Base-by-base conservation (phyloP, 1,139 yeast genomes). In the Petasospora fabianii region DNA sequence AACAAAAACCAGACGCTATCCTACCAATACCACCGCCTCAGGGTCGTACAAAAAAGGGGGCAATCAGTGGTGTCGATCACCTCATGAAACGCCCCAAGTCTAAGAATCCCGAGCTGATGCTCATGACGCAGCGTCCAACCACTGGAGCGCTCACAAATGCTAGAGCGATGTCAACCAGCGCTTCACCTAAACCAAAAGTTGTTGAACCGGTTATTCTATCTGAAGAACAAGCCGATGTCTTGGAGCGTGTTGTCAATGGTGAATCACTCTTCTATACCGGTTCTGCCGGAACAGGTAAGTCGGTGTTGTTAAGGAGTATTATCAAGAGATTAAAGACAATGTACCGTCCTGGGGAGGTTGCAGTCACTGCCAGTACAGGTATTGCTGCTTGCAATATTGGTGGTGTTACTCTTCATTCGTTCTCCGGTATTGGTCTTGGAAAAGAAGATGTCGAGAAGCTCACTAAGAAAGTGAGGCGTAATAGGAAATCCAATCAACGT, bases 211-310 rank as follows among this genome's bases (percentile, higher is more conserved):
- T 75, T 1, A 59, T 68, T 6, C 60, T 82, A 11, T 75, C 84
- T 43, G 71, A 71, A 17, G 97, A 92, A 56, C 98, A 92, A 60
- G 62, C 67, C 35, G 61, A 68, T 22, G 87, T 92, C 8, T 66
- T 86, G 11, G 69, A 75, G n/a, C 62, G 83, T 33, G 92, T 87
- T 5, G 68, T 78, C 22, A 65, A 73, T 22, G 76, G 86, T 0
- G 64, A 68, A 16, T 84, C 81, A 30, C 60, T 87, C 2, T 88
- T 88, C 56, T 88, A 84, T 55, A 88, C 97, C 0, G 97, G 97
- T 29, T 85, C 96, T 29, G 97, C 97, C 0, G 97, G 97, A 54
- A 88, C 97, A 1, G 97, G 97, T 54, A 88, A 88, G 58, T 86
- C 96, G 2, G 80, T 88, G 5, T 66, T 85, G 15, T 65, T 94